A percentile compares a stretch with the other conserved stretches of the same genome.
Evolutionary conservation across 305 asterid genomes (phyloP).

Genomic region (Solanum hybrid): DNA sequence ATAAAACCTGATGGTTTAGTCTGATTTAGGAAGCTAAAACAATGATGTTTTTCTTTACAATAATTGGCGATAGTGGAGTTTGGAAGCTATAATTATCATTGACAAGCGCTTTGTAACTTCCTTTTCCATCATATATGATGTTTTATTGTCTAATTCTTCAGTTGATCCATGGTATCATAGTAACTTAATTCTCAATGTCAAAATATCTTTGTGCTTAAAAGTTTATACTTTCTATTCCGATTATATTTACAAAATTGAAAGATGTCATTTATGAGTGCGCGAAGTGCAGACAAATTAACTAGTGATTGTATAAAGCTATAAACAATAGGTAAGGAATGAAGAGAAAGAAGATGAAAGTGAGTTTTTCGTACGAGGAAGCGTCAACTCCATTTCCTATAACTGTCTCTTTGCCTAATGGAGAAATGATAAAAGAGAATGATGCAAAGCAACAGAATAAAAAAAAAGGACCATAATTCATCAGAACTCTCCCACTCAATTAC

Average conservation of each 20-base stretch:
- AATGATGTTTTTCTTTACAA: not conserved
- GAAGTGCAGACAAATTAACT: not conserved
- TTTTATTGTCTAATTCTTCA: not conserved
- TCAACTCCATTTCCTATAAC: conserved; percentile 42
- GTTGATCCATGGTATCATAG: not conserved
- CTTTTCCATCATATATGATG: not conserved
- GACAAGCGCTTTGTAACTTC: not conserved
- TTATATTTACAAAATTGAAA: not conserved
- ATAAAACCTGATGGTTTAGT: not conserved
- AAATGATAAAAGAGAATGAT: conserved; percentile 35
- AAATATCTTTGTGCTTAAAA: not conserved
- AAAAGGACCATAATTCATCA: conserved; percentile 11
- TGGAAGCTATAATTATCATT: not conserved
- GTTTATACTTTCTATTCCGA: not conserved
- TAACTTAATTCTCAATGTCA: not conserved
- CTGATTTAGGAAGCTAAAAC: not conserved
- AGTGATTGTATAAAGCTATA: not conserved
- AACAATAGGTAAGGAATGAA: not conserved
- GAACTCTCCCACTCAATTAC: not conserved
- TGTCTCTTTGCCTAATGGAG: conserved; percentile 43
- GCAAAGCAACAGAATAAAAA: conserved; percentile 23
- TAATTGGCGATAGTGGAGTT: not conserved
- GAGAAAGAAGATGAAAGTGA: conserved; percentile 11
- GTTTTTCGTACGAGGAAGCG: conserved; percentile 56
- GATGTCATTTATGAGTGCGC: not conserved